These are phyloP conservation scores for Claviceps sp. DNA, from an alignment of 2,329 filamentous ascomycete genomes.

Conservation along the genomic window DNA sequence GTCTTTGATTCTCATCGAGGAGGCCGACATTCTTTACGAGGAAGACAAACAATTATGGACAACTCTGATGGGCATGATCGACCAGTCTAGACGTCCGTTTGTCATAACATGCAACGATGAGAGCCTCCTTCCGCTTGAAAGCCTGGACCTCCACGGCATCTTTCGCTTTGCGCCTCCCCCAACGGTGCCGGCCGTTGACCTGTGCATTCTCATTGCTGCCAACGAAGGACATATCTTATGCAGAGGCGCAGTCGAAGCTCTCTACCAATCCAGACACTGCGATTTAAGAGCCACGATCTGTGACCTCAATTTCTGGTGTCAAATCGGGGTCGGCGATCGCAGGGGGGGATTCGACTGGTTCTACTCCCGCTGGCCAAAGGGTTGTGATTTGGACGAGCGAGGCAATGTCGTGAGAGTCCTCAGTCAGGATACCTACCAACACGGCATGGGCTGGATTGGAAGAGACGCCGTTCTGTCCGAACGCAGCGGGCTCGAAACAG, in stretches of 20 bases:
- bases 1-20: constrained; percentile 85
- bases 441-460: constrained; percentile 65
- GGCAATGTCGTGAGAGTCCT: constrained; percentile 62
- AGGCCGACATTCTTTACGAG: constrained; percentile 86
- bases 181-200: constrained; percentile 57
- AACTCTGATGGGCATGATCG: constrained; percentile 64
- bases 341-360: constrained; percentile 87
- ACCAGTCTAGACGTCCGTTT: constrained; percentile 79
- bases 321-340: constrained; percentile 84
- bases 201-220: constrained; percentile 69
- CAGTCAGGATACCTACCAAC: constrained; percentile 65
- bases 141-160: constrained; percentile 70
- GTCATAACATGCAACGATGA: constrained; percentile 94
- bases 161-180: constrained; percentile 61
- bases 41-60: constrained; percentile 94
- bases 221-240: constrained; percentile 75
- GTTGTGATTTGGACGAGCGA: constrained; percentile 52
- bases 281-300: constrained; percentile 73
- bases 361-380: constrained; percentile 60
- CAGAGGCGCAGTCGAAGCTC: constrained; percentile 49
- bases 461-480: constrained; percentile 39
- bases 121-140: constrained; percentile 59
- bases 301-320: constrained; percentile 93
- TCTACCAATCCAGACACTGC: constrained; percentile 55
- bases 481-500: constrained; percentile 26